Evolutionary conservation across 2,329 filamentous ascomycete genomes (phyloP).

Genomic region (Graphilbum sp.): DNA sequence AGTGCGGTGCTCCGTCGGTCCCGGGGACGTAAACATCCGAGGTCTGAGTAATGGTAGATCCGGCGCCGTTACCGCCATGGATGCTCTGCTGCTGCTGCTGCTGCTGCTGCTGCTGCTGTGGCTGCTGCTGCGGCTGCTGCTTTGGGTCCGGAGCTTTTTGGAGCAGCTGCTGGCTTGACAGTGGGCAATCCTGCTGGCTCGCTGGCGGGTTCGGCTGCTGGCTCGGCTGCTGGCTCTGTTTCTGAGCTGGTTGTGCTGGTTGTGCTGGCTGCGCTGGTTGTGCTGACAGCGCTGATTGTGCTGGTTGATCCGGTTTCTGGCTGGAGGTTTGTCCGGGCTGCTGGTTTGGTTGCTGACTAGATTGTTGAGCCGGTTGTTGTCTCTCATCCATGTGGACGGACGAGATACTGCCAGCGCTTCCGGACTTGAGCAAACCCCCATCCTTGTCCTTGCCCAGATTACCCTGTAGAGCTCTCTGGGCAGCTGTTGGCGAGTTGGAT

Average conservation of each 20-base stretch:
- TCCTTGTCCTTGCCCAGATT: constrained; percentile 14
- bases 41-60: not conserved
- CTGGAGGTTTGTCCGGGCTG: too few relatives aligned
- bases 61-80: not conserved
- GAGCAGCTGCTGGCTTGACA: not conserved
- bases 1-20: not conserved
- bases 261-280: too few relatives aligned
- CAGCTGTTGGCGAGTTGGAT: constrained; percentile 9
- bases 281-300: too few relatives aligned
- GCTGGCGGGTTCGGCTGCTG: too few relatives aligned
- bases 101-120: not conserved
- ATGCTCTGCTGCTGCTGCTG: not conserved
- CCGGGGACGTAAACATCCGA: not conserved
- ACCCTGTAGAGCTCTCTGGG: constrained; percentile 6
- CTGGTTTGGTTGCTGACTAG: not conserved
- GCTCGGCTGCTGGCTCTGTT: too few relatives aligned
- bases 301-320: too few relatives aligned
- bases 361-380: not conserved
- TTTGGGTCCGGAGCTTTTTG: not conserved
- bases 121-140: not conserved
- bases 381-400: too few relatives aligned
- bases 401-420: constrained; percentile 1
- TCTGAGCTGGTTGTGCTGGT: too few relatives aligned
- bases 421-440: not conserved
- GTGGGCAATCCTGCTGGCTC: not conserved